Evolutionary conservation across 305 asterid species (phyloP).

Genomic region (Fraxinus sp.): DNA sequence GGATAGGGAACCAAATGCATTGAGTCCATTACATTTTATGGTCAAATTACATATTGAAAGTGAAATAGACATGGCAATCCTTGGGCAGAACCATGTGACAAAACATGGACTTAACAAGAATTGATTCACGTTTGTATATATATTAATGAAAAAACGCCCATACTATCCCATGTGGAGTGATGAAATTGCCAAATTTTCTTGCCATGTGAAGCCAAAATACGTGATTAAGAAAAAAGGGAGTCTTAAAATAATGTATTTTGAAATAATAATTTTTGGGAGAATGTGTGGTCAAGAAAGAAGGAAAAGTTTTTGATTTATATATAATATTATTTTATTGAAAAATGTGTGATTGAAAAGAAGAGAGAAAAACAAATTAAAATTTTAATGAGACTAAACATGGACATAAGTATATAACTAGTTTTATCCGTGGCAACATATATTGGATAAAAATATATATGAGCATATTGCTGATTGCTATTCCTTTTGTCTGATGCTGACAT

Average conservation of each 20-base stretch:
- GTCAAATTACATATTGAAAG: not conserved
- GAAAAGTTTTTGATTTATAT: no score
- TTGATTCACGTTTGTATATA: not conserved
- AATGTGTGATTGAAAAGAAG: no score
- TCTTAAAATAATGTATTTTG: no score
- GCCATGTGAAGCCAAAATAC: not conserved
- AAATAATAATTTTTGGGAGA: no score
- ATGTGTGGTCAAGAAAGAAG: no score
- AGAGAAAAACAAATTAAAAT: no score
- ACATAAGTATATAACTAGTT: not conserved
- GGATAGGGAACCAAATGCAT: not conserved
- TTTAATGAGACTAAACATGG: no score
- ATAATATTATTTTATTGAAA: no score
- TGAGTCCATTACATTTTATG: not conserved
- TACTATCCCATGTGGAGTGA: not conserved
- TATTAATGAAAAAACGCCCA: not conserved
- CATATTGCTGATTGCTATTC: not conserved
- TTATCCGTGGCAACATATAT: not conserved
- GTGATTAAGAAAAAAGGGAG: no score
- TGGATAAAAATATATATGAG: not conserved
- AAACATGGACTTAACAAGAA: conserved; percentile 2
- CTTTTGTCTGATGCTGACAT: not conserved
- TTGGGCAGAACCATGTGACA: not conserved
- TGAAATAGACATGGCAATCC: not conserved
- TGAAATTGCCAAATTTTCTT: not conserved